Percentiles rank a stretch among this genome's conserved stretches.
These are phyloP conservation scores for Psidium friedrichsthalianum DNA, from an alignment of 345 rosid genomes.

Conservation along the genomic window DNA sequence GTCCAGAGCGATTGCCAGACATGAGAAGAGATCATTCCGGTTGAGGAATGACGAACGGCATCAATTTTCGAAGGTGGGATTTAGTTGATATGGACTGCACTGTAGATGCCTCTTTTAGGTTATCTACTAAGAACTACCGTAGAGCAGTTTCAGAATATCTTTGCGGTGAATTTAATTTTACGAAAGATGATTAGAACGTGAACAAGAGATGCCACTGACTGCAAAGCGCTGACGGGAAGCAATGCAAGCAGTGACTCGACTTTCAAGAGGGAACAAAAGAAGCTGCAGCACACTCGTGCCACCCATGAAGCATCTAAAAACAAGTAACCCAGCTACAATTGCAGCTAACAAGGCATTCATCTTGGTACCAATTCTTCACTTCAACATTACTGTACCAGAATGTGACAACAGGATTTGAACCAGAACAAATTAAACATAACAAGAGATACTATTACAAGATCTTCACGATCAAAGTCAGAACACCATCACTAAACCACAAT, in stretches of 20 bases:
- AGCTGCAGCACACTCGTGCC: background rate
- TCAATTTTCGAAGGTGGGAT: background rate
- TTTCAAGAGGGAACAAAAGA: background rate
- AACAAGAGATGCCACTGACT: background rate
- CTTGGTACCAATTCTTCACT: background rate
- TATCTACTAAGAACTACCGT: too few relatives aligned
- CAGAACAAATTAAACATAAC: background rate
- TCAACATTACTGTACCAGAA: background rate
- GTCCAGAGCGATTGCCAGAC: background rate
- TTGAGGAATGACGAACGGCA: background rate
- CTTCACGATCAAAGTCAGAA: background rate
- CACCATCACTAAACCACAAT: background rate
- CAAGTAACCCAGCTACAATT: background rate
- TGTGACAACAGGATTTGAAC: background rate
- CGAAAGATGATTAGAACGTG: too few relatives aligned
- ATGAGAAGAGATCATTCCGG: too few relatives aligned
- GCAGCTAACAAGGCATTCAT: background rate
- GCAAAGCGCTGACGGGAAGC: background rate
- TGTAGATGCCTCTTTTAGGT: background rate
- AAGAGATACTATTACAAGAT: background rate
- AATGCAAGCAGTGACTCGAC: background rate
- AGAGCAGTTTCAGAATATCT: too few relatives aligned
- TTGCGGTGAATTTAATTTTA: too few relatives aligned
- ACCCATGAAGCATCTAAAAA: background rate
- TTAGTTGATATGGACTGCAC: background rate